phyloP scores from a whole-genome alignment of 78 protist species.

The Protostelium mycophagum region DNA sequence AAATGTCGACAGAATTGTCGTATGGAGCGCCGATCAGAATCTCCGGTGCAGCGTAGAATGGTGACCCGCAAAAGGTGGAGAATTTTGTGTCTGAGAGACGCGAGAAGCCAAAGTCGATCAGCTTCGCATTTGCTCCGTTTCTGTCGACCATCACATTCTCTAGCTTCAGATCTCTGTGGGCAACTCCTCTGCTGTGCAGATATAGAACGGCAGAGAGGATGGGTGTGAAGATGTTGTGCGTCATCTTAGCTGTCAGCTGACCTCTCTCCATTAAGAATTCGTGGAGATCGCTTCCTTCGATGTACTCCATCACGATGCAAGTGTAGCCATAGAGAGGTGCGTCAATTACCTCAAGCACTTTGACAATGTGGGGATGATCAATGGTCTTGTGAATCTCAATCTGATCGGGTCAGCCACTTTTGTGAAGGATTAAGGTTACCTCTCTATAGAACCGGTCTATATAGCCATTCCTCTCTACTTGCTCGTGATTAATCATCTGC shows the following conservation, averaged over 20 bases:
- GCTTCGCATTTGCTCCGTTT: too few relatives aligned
- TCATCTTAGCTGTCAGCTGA: slow-evolving; percentile 24
- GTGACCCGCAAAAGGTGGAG: slow-evolving; percentile 86
- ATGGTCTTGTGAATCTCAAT: too few relatives aligned
- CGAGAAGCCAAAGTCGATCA: too few relatives aligned
- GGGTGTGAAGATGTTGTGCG: slow-evolving; percentile 40
- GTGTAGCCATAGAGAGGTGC: too few relatives aligned
- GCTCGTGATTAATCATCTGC: too few relatives aligned
- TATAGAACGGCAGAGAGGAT: slow-evolving; percentile 47
- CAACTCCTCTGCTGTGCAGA: slow-evolving; percentile 26
- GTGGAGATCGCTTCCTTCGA: too few relatives aligned
- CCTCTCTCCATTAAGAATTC: slow-evolving; percentile 32
- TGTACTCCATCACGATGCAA: slow-evolving; percentile 53
- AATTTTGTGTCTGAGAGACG: slow-evolving; percentile 72
- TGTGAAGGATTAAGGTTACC: too few relatives aligned
- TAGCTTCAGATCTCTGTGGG: slow-evolving; percentile 47
- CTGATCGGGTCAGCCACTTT: too few relatives aligned
- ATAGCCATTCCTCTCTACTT: too few relatives aligned
- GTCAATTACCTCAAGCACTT: too few relatives aligned
- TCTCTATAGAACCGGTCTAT: too few relatives aligned
- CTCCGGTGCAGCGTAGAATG: slow-evolving; percentile 96
- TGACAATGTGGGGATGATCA: too few relatives aligned
- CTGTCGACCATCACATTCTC: slow-evolving; percentile 37
- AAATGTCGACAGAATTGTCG: slow-evolving; percentile 49
- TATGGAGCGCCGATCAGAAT: slow-evolving; percentile 54